Evolutionary conservation across 768 basidiomycete genomes (phyloP), one percentile per base, ranked within the genome.

Genomic region (Termitomyces sp.): DNA sequence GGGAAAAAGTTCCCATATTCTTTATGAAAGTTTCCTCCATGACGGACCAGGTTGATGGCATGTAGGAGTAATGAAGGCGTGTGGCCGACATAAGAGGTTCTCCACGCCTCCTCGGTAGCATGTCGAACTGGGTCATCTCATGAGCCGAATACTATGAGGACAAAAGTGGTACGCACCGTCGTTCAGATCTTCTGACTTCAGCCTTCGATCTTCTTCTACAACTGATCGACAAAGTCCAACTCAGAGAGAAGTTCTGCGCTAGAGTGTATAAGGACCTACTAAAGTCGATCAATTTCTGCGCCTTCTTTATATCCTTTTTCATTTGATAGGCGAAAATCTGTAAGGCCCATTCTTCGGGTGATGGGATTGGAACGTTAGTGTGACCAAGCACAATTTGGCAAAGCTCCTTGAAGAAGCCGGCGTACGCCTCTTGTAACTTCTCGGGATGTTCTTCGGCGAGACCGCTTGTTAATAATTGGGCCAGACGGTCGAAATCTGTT

Each of bases 1-100:
- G 55, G 1, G 16, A 57, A 22, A 12, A 57, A 57, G 28, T 57
- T 57, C 4, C 32, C 55, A 22, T 57, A 45, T 15, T 38, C 36
- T 7, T 24, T 9, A 1, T 1, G 9, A 16, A 13, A 16, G 9
- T 18, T 1, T 7, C 2, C 3, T 7, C 11, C 20, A 0, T 22
- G 1, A 16, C 40, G 55, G 15, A 18, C 20, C 3, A 38, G n/a
- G 3, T 49, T n/a, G 11, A 58, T 58, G 7, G 48, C 48, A 7
- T 40, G 6, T 16, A 15, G 28, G 7, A 58, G 36, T 7, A 50
- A n/a, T 3, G 9, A 15, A 11, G n/a, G 46, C 16, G 46, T 13
- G 11, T 39, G 6, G 9, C 46, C 57, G 28, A 57, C 15, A 18
- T 57, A 57, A 4, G 16, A 2, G 7, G 36, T 28, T 6, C 39